A percentile compares a stretch with the other conserved stretches of the same genome.
Evolutionary conservation across 2,329 filamentous ascomycete genomes (phyloP).

Genomic region (Beauveria sp.): DNA sequence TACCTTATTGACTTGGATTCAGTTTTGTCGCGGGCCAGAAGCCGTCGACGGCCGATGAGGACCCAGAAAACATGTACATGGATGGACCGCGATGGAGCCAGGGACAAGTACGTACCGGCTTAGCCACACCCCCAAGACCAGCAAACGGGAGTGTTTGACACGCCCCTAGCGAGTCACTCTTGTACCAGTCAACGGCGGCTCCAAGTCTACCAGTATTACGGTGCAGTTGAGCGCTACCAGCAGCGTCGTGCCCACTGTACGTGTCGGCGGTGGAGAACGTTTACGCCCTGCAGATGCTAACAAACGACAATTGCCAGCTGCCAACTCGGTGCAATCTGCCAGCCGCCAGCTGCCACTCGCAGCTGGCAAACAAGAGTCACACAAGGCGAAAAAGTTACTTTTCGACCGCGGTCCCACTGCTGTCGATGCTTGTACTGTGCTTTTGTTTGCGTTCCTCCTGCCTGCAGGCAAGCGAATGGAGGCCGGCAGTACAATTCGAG

Average conservation of each 20-base stretch:
- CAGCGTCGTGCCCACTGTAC: background rate
- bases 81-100: background rate
- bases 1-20: background rate
- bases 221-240: no score
- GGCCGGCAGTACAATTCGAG: no score
- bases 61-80: conserved; percentile 7
- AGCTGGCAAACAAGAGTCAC: background rate
- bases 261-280: conserved; percentile 2
- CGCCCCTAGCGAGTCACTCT: background rate
- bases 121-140: background rate
- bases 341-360: background rate
- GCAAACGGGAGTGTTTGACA: background rate
- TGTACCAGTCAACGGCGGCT: background rate
- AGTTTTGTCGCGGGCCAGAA: conserved; percentile 5
- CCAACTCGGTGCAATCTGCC: background rate
- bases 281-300: background rate
- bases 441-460: no score
- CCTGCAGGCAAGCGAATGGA: no score
- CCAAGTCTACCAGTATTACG: no score
- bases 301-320: background rate
- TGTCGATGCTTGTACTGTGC: background rate
- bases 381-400: background rate
- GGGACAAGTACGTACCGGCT: background rate
- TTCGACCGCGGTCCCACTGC: background rate
- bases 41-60: conserved; percentile 7